phyloP scores from a whole-genome alignment of 495 filamentous ascomycete species.

The Annulohypoxylon stygium region DNA sequence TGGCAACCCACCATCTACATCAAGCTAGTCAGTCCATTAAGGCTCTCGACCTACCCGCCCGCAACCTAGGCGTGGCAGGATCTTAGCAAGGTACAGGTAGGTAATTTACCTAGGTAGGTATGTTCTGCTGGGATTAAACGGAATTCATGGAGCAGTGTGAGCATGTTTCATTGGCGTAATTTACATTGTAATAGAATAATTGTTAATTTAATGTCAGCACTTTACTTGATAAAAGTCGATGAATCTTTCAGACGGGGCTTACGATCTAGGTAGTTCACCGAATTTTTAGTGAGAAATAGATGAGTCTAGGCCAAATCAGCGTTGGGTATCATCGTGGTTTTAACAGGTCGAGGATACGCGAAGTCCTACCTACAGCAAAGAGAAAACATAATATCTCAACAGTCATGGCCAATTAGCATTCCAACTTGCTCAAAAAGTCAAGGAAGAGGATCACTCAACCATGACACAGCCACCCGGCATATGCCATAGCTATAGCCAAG shows the following conservation, averaged over 20 bases:
- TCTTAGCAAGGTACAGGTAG: too few relatives aligned
- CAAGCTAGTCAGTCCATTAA: neutral
- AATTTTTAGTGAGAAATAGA: slow-evolving; percentile 17
- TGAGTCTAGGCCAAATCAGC: slow-evolving; percentile 22
- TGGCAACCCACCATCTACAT: neutral
- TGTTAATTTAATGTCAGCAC: slow-evolving; percentile 12
- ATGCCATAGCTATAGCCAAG: slow-evolving; percentile 7
- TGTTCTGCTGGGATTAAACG: too few relatives aligned
- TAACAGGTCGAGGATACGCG: slow-evolving; percentile 6
- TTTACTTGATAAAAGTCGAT: slow-evolving; percentile 10
- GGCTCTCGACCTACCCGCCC: neutral
- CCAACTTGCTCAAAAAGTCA: neutral
- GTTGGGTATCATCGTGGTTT: slow-evolving; percentile 20
- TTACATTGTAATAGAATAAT: neutral
- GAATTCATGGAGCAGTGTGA: slow-evolving; percentile 1
- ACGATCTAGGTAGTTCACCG: slow-evolving; percentile 11
- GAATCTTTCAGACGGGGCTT: slow-evolving; percentile 13
- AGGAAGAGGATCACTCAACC: neutral
- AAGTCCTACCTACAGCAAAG: slow-evolving; percentile 1
- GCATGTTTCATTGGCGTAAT: slow-evolving; percentile 1
- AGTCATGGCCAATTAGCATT: slow-evolving; percentile 17
- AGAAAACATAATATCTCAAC: neutral
- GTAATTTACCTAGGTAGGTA: too few relatives aligned
- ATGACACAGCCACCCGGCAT: slow-evolving; percentile 17
- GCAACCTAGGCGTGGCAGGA: neutral